These are phyloP conservation scores for Anisodus acutangulus DNA, from an alignment of 257 asterid genomes.

Conservation along the genomic window DNA sequence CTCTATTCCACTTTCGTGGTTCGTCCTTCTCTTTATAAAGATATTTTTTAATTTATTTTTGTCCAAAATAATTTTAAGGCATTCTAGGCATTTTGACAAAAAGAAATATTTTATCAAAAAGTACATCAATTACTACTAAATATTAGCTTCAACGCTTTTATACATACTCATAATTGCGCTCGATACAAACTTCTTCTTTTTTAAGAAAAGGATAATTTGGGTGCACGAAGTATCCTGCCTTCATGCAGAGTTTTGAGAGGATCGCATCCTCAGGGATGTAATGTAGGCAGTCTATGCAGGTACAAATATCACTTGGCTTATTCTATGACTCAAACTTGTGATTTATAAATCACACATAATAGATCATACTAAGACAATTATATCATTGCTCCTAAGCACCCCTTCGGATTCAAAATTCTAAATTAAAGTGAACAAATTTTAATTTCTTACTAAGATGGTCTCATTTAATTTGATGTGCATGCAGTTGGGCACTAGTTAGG, in stretches of 20 bases:
- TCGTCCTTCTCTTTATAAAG: neutral
- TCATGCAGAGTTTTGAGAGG: too few species aligned
- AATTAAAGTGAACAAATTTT: neutral
- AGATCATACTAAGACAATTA: neutral
- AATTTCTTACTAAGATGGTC: neutral
- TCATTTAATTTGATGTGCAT: conserved; percentile 32
- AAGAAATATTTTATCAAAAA: too few species aligned
- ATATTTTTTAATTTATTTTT: too few species aligned
- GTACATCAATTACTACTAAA: too few species aligned
- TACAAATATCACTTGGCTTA: neutral
- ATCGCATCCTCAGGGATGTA: too few species aligned
- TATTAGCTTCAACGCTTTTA: neutral
- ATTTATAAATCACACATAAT: too few species aligned
- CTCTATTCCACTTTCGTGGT: neutral
- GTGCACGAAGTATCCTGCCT: too few species aligned
- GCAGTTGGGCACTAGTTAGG: conserved; percentile 83
- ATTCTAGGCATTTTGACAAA: too few species aligned
- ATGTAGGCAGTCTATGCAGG: too few species aligned
- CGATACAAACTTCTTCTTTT: too few species aligned
- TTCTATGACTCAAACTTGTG: neutral
- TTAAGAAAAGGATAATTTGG: too few species aligned
- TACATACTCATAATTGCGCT: neutral
- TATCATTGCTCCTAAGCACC: neutral
- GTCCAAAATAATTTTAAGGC: too few species aligned
- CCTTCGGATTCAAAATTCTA: neutral